Evolutionary conservation across 1,284 basidiomycete genomes (phyloP), one percentile per base, ranked within the genome.

Genomic region (Trichosporon sp.): DNA sequence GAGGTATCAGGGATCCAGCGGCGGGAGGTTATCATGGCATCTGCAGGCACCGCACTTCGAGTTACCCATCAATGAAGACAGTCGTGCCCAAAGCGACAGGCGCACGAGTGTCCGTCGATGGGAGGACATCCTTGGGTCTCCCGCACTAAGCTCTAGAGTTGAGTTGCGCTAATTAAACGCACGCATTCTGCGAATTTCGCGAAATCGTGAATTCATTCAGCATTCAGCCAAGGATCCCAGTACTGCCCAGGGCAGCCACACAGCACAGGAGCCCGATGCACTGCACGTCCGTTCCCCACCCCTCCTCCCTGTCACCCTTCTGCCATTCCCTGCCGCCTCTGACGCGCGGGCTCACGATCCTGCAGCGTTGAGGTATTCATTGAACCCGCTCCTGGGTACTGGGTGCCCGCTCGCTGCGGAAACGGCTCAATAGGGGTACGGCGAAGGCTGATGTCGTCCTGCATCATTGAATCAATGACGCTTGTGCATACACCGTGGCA

Each of bases 131-230:
- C 51, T 21, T 21, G 51, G 21, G 10, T 10, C 19, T 54, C 21
- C 51, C 51, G 51, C 51, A 54, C 21, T 54, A 54, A 54, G 51
- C 51, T 54, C 51, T 54, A 54, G 19, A 54, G 51, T 54, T 54
- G 51, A 26, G 51, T 54, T 54, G 51, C 51, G 3, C 21, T 21
- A 19, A 54, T 54, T 54, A 54, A 26, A 54, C 51, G 51, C 51
- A 54, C 19, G n/a, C 51, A 54, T 54, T 54, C 51, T 54, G 51
- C 51, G 51, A 54, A 54, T 21, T 26, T 54, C 51, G 51, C 51
- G n/a, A 19, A 54, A 26, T 54, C 51, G 51, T 26, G 51, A 54
- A 54, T 54, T 54, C 51, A 54, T 11, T 54, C 51, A 54, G 51
- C 51, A 26, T 26, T 54, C 51, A 26, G 51, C 21, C 51, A 54